Conservation (phyloP, 2,329 filamentous ascomycete species). For the Malbranchea cinnamomea region DNA sequence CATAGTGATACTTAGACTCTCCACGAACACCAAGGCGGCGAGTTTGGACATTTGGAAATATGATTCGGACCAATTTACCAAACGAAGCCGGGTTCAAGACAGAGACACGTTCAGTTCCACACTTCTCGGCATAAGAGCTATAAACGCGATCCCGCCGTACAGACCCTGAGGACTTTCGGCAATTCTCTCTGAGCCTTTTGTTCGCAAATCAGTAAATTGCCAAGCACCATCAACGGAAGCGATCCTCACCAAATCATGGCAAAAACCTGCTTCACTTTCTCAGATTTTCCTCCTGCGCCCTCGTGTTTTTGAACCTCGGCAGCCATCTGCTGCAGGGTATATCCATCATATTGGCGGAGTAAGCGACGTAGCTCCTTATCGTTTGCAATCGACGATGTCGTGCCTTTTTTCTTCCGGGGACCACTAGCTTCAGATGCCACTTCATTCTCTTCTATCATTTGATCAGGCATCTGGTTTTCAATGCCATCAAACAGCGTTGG, state of each 20-base stretch:
- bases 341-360: slow-evolving; percentile 32
- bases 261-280: slow-evolving; percentile 38
- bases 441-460: slow-evolving; percentile 26
- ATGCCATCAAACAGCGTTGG: slow-evolving; percentile 27
- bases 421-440: slow-evolving; percentile 29
- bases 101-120: slow-evolving; percentile 83
- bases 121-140: slow-evolving; percentile 84
- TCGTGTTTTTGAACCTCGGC: slow-evolving; percentile 35
- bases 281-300: slow-evolving; percentile 33
- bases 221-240: slow-evolving; percentile 5
- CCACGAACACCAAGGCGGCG: slow-evolving; percentile 81
- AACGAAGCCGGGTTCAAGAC: slow-evolving; percentile 95
- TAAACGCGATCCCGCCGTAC: slow-evolving; percentile 89
- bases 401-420: slow-evolving; percentile 31
- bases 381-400: slow-evolving; percentile 32
- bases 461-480: slow-evolving; percentile 28
- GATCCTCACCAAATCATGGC: slow-evolving; percentile 34
- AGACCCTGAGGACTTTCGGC: slow-evolving; percentile 40
- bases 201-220: too few species aligned
- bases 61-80: slow-evolving; percentile 87
- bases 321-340: slow-evolving; percentile 32
- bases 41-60: slow-evolving; percentile 91
- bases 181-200: slow-evolving; percentile 32
- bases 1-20: slow-evolving; percentile 96
- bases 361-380: slow-evolving; percentile 34